Evolutionary conservation across 768 basidiomycete genomes (phyloP).

Genomic region (Russula foetens): DNA sequence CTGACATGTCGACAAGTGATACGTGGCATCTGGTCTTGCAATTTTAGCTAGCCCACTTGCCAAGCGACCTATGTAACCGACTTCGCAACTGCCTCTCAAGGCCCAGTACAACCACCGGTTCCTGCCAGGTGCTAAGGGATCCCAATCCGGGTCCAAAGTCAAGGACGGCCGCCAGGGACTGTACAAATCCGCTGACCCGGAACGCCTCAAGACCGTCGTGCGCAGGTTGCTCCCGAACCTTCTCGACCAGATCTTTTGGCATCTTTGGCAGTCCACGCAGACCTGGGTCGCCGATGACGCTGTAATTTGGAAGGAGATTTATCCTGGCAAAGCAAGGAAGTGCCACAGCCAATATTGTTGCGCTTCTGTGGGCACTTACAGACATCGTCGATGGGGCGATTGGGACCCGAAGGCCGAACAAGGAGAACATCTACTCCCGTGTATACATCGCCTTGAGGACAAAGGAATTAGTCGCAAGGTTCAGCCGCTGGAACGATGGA

Average conservation of each 20-base stretch:
- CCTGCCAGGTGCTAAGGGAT: conserved; percentile 22
- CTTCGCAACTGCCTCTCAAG: not conserved
- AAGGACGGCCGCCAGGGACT: conserved; percentile 24
- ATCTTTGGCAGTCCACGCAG: conserved; percentile 89
- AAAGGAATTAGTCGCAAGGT: conserved; percentile 59
- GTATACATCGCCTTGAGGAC: conserved; percentile 89
- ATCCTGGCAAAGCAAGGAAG: conserved; percentile 59
- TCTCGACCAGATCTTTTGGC: conserved; percentile 82
- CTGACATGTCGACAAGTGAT: too few species aligned
- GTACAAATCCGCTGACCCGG: conserved; percentile 29
- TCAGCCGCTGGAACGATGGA: conserved; percentile 83
- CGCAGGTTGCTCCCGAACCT: conserved; percentile 85
- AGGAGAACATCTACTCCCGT: conserved; percentile 78
- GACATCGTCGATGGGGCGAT: not conserved
- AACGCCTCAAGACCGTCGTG: conserved; percentile 80
- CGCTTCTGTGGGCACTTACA: not conserved
- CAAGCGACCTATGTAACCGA: too few species aligned
- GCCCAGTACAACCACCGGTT: conserved; percentile 15
- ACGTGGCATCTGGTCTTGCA: too few species aligned
- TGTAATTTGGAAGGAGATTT: conserved; percentile 55
- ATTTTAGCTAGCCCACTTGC: too few species aligned
- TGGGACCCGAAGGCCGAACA: too few species aligned
- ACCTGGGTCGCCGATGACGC: conserved; percentile 78
- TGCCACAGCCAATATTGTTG: conserved; percentile 6
- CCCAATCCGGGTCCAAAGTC: conserved; percentile 26